These are phyloP conservation scores for Fusarium brevicatenulatum DNA, from an alignment of 2,329 filamentous ascomycete species.

Conservation along the genomic window DNA sequence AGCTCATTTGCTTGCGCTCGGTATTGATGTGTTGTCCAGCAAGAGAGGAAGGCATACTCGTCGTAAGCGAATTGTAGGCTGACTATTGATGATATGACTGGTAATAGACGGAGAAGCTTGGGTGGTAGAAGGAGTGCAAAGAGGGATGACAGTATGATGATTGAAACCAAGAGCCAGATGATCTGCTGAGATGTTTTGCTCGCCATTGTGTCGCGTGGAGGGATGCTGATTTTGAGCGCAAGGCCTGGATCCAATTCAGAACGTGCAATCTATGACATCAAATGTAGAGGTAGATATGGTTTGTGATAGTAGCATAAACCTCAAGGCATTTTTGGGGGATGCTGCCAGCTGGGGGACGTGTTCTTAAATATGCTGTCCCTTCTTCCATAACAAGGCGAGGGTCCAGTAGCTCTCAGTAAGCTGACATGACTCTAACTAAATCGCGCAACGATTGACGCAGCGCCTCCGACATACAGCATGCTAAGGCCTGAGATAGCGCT, in stretches of 20 bases:
- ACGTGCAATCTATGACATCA: accelerated
- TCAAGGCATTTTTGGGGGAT: accelerated
- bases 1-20: background rate
- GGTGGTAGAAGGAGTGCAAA: background rate
- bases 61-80: background rate
- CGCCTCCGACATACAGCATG: background rate
- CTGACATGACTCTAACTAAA: background rate
- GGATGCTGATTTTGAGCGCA: too few species aligned
- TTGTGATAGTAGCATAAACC: accelerated
- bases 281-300: accelerated
- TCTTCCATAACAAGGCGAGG: accelerated
- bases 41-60: background rate
- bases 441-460: background rate
- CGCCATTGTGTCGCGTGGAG: background rate
- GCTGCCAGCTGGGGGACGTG: background rate
- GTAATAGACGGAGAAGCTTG: background rate
- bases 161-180: background rate
- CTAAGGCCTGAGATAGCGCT: accelerated
- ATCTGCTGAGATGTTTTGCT: background rate
- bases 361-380: background rate
- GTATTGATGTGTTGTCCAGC: background rate
- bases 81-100: background rate
- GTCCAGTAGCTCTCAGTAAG: background rate
- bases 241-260: accelerated
- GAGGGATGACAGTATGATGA: accelerated